phyloP scores from a whole-genome alignment of 768 basidiomycete genomes.

The Coprinopsis sp. region DNA sequence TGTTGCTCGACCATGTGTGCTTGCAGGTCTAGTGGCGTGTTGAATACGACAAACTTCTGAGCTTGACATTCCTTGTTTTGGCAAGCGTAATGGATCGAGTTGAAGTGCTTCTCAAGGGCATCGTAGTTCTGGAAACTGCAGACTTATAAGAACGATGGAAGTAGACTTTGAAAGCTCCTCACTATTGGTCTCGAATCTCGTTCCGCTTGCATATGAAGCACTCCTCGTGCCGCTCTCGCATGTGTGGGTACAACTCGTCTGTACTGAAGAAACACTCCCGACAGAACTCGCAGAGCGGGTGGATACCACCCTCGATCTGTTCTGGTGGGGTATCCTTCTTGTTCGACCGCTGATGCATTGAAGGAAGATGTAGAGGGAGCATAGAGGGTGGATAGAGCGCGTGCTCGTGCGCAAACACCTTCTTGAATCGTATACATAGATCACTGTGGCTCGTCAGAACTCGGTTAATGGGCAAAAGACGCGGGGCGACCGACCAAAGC shows the following conservation, averaged over 20 bases:
- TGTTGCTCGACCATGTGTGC: slow-evolving; percentile 89
- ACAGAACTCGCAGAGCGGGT: slow-evolving; percentile 85
- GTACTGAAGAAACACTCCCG: slow-evolving; percentile 90
- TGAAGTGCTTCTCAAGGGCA: slow-evolving; percentile 61
- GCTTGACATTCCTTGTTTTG: slow-evolving; percentile 66
- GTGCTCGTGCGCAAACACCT: slow-evolving; percentile 95
- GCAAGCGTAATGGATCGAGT: slow-evolving; percentile 74
- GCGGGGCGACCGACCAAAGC: slow-evolving; percentile 58
- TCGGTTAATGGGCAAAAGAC: not conserved
- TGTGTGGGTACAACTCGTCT: slow-evolving; percentile 90
- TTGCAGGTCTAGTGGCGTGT: slow-evolving; percentile 79
- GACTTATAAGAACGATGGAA: not conserved
- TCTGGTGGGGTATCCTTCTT: slow-evolving; percentile 42
- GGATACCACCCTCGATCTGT: slow-evolving; percentile 63
- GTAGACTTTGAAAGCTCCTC: slow-evolving; percentile 28
- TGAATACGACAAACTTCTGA: slow-evolving; percentile 94
- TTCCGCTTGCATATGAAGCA: slow-evolving; percentile 91
- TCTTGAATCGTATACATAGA: slow-evolving; percentile 83
- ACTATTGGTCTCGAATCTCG: slow-evolving; percentile 83
- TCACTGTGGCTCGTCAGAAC: slow-evolving; percentile 44
- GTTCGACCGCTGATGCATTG: slow-evolving; percentile 41
- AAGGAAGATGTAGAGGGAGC: slow-evolving; percentile 73
- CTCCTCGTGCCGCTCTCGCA: slow-evolving; percentile 92
- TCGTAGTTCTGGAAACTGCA: slow-evolving; percentile 74
- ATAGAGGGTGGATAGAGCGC: slow-evolving; percentile 64